Evolutionary conservation across 75 land plant species (phyloP), one percentile per base, ranked within the genome.

Genomic region (Azolla pinnata): DNA sequence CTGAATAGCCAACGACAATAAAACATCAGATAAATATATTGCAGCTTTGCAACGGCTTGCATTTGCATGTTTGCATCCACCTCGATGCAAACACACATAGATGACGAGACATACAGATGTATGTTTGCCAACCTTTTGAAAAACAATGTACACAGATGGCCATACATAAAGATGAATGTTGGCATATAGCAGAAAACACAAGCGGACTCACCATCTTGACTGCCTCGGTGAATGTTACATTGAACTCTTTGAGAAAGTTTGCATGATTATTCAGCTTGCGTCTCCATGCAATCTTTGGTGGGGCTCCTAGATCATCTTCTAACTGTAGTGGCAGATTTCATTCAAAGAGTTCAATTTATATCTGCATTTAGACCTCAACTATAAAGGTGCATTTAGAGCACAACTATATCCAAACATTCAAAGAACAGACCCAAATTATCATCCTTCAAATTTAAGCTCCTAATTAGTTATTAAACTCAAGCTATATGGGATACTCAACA

Each of bases 221-320:
- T 31, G 90, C 96, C 74, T 93, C 98, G 64, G 32, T 68, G 63
- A 93, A 93, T 27, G 98, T 88, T 10, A 93, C 79, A 55, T 81
- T 79, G 61, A 93, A 93, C 57, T 89, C 96, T 57, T 78, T 93
- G 18, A 93, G 66, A 49, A 72, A 45, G 67, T 83, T 86, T 23
- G 96, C 96, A 71, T 88, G 96, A 65, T 76, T 67, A 58, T 93
- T 83, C n/a, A 89, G 75, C 67, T 73, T 78, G 68, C 98, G 71
- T 63, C 96, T 76, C 98, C 98, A 93, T 18, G 98, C 98, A 30
- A 83, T 84, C 60, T 76, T 45, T 14, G 96, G 96, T 45, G 98
- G 98, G 30, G 90, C 75, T 54, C 86, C 98, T 67, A 83, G 85
- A 64, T 88, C 90, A 74, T 48, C 62, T 47, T 93, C 98, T 72